Evolutionary conservation across 208 protist species (phyloP), one percentile per base, ranked within the genome.

Genomic region (Crithidia fasciculata): DNA sequence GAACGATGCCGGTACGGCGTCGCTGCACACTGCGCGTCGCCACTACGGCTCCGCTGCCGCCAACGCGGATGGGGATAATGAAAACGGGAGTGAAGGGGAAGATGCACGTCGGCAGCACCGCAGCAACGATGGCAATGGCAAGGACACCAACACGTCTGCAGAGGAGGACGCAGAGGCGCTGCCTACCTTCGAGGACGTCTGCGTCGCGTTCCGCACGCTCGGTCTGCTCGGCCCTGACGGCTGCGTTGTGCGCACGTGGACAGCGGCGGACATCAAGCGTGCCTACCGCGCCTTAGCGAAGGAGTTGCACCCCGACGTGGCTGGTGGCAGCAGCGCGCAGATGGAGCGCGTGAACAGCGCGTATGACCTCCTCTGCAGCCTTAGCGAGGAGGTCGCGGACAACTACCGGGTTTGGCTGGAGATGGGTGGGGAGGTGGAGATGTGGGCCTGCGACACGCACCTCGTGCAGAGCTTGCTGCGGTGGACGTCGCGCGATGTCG

Each of bases 301-400:
- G 43, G 49, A 58, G 50, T 52, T 76, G 37, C 83, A 88, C 70
- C 83, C 83, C 2, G 83, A 89, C 54, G 58, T 84, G 13, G 74
- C 49, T 7, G 81, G 78, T 9, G 81, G 81, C 15, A 67, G 80
- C 69, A 67, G 40, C 10, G 65, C 40, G 58, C 41, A 16, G 45
- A 89, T 88, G 84, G 84, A 86, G 77, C 69, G 41, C 8, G 72
- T 89, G n/a, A 84, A 83, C 74, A 67, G 62, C 0, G 76, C 84
- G 16, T 84, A 86, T 19, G 55, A 69, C 18, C 55, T 69, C 40
- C 70, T 89, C n/a, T 63, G 49, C 36, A 40, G 44, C 9, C 49
- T 81, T 18, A 36, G 55, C 8, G 43, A 9, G 8, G 63, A 57
- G 45, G 16, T 78, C 69, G 19, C 40, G 53, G 68, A 41, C 18